Evolutionary conservation across 2,329 filamentous ascomycete species (phyloP).

Genomic region (Fusarium nisikadoi): DNA sequence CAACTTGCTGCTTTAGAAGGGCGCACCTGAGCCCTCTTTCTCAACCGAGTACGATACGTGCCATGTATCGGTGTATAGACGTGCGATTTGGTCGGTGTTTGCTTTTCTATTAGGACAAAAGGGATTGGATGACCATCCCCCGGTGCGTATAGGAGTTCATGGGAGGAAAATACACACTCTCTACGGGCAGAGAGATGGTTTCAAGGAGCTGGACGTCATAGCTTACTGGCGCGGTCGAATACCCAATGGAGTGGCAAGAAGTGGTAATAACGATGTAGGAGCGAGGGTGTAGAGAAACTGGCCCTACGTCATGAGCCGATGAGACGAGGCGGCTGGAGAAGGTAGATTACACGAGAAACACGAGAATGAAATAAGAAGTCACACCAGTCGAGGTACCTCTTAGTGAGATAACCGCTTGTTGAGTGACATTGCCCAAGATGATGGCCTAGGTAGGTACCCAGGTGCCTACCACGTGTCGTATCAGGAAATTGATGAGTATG

Average conservation of each 20-base stretch:
- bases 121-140: slow-evolving; percentile 28
- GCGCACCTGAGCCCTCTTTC: slow-evolving; percentile 15
- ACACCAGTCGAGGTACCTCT: not conserved
- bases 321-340: not conserved
- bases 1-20: slow-evolving; percentile 58
- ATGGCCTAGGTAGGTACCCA: too few species aligned
- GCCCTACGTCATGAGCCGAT: slow-evolving; percentile 5
- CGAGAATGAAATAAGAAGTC: slow-evolving; percentile 35
- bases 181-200: slow-evolving; percentile 13
- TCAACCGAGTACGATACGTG: not conserved
- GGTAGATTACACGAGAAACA: slow-evolving; percentile 31
- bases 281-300: slow-evolving; percentile 19
- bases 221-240: slow-evolving; percentile 31
- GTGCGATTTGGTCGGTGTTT: slow-evolving; percentile 24
- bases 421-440: not conserved
- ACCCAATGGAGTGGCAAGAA: slow-evolving; percentile 24
- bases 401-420: not conserved
- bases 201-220: slow-evolving; percentile 13
- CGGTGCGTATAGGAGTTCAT: slow-evolving; percentile 38
- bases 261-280: slow-evolving; percentile 33
- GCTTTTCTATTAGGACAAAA: slow-evolving; percentile 18
- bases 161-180: slow-evolving; percentile 11
- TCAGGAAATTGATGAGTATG: not conserved
- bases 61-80: slow-evolving; percentile 24
- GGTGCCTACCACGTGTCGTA: not conserved